These are phyloP conservation scores for Phytophthora fragariae DNA, from an alignment of 352 stramenopile genomes.

Conservation along the genomic window DNA sequence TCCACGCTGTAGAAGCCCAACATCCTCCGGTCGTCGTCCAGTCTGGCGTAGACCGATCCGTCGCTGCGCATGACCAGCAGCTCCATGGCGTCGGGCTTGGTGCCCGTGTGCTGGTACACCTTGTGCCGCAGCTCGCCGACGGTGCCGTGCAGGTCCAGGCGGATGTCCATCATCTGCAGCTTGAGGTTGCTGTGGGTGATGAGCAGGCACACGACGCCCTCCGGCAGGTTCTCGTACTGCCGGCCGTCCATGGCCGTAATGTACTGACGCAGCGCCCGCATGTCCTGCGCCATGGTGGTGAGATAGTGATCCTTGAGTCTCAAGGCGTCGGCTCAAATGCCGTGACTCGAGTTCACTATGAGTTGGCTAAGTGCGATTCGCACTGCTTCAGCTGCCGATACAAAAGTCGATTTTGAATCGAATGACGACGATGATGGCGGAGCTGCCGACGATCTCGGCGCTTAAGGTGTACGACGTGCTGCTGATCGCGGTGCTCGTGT, in stretches of 20 bases:
- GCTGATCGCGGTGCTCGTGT: constrained; percentile 64
- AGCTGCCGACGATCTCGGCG: constrained; percentile 54
- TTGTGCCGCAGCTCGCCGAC: constrained; percentile 91
- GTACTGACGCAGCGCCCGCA: constrained; percentile 78
- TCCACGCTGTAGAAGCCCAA: constrained; percentile 93
- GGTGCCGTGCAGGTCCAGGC: constrained; percentile 94
- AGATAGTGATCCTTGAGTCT: neutral
- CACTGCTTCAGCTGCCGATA: neutral
- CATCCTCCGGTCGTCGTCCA: constrained; percentile 85
- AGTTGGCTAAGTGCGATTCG: constrained; percentile 38
- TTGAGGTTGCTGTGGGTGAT: constrained; percentile 98
- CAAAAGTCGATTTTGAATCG: constrained; percentile 5
- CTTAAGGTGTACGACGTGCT: constrained; percentile 81
- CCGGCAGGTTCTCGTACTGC: constrained; percentile 87
- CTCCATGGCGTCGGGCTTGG: constrained; percentile 91
- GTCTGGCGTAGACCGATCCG: constrained; percentile 48
- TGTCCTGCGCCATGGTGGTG: constrained; percentile 69
- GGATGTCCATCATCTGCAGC: constrained; percentile 97
- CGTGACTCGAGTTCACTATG: neutral
- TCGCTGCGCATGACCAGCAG: constrained; percentile 69
- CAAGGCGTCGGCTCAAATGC: constrained; percentile 5
- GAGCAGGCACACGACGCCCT: constrained; percentile 94
- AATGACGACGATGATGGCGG: constrained; percentile 24
- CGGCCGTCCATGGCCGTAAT: constrained; percentile 86
- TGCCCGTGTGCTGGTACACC: constrained; percentile 97